Evolutionary conservation across 768 basidiomycete species (phyloP), one percentile per base, ranked within the genome.

Genomic region (Paxillus involutus): DNA sequence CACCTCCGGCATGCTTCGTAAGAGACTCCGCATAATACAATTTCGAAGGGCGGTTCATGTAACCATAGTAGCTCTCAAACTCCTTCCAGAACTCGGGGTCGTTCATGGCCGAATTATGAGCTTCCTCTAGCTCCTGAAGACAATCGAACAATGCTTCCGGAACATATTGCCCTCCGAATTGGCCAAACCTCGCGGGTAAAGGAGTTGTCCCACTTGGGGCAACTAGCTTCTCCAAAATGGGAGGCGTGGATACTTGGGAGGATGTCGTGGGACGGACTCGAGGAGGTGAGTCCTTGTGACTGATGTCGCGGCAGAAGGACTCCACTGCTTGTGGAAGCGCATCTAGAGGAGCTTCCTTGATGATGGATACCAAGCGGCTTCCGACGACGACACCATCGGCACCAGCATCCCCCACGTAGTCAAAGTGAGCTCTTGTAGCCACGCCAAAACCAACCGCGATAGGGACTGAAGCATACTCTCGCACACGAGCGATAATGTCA

Each of bases 361-460:
- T 89, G 63, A 96, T 74, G 24, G 76, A 72, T 55, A 96, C 91
- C 49, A 99, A 74, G 44, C 86, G 84, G 60, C 90, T 94, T 40
- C 97, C 97, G 50, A 99, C 83, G 49, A 98, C 96, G 33, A 98
- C 93, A 44, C 88, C 97, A 62, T 98, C 94, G 5, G 96, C 94
- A n/a, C 93, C 93, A 35, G 92, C 83, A 55, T 87, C 81, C 39
- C 83, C 85, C 54, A 96, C 92, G 44, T 81, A 76, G 47, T 95
- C 86, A 71, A 95, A 96, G 70, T 98, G 97, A 10, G 82, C 80
- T 26, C 89, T 84, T 13, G 88, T 95, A 21, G 95, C 88, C 7
- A 99, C 93, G 47, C 97, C 97, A 65, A 99, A 99, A 7, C 97
- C 97, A 55, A 98, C 96, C 3, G 94, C 96, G 44, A 99, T 78